phyloP scores from a whole-genome alignment of 352 stramenopile genomes.

The Phytopythium montanum region DNA sequence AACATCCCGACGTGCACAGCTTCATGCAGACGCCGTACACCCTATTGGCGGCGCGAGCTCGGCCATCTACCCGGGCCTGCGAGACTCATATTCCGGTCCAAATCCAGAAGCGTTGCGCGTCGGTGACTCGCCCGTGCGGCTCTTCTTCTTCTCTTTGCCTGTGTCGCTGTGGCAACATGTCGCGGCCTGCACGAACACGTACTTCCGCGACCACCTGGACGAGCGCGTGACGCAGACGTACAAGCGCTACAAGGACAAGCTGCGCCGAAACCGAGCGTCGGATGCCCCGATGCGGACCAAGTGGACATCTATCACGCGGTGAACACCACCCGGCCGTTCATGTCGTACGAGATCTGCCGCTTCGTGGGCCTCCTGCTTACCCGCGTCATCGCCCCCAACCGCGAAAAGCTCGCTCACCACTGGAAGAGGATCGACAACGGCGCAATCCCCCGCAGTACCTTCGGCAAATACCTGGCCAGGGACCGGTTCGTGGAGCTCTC shows the following conservation, averaged over 20 bases:
- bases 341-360: slow-evolving; percentile 5
- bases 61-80: not conserved
- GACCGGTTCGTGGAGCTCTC: slow-evolving; percentile 14
- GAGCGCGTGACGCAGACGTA: not conserved
- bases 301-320: not conserved
- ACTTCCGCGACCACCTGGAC: not conserved
- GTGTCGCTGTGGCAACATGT: not conserved
- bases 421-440: slow-evolving; percentile 11
- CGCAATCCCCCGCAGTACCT: slow-evolving; percentile 7
- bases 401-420: slow-evolving; percentile 12
- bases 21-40: not conserved
- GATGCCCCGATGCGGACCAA: not conserved
- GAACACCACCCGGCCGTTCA: not conserved
- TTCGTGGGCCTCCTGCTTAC: slow-evolving; percentile 6
- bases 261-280: not conserved
- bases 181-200: not conserved
- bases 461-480: slow-evolving; percentile 7
- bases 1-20: not conserved
- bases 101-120: not conserved
- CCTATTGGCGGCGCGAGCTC: not conserved
- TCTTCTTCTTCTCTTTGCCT: not conserved
- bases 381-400: slow-evolving; percentile 10
- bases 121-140: not conserved
- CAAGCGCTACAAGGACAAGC: not conserved
- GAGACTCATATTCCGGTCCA: not conserved